These are phyloP conservation scores for Daldinia eschscholtzii DNA, from an alignment of 2,329 filamentous ascomycete species.

Conservation along the genomic window DNA sequence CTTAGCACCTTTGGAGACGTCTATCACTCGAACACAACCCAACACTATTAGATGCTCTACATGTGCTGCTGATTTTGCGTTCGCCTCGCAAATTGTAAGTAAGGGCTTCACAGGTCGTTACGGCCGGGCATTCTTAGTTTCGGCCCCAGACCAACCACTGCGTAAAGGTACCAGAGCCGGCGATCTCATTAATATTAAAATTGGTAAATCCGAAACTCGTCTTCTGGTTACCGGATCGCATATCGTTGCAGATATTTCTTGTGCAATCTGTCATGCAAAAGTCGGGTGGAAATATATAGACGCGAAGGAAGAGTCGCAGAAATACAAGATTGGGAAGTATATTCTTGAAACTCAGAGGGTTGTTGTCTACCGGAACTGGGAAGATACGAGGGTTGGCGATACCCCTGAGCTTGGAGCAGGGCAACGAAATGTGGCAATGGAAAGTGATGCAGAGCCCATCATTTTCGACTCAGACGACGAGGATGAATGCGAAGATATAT, in stretches of 20 bases:
- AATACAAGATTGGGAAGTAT: slow-evolving; percentile 77
- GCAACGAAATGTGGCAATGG: slow-evolving; percentile 32
- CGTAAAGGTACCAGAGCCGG: slow-evolving; percentile 30
- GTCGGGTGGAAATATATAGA: slow-evolving; percentile 78
- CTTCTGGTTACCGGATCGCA: slow-evolving; percentile 73
- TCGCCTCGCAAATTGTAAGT: slow-evolving; percentile 70
- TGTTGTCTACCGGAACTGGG: slow-evolving; percentile 66
- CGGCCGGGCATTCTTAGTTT: slow-evolving; percentile 73
- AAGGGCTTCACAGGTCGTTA: slow-evolving; percentile 76
- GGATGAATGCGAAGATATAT: slow-evolving; percentile 76
- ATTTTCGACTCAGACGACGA: slow-evolving; percentile 74
- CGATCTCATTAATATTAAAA: slow-evolving; percentile 65
- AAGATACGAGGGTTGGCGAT: slow-evolving; percentile 56
- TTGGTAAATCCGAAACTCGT: slow-evolving; percentile 67
- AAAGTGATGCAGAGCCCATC: slow-evolving; percentile 53
- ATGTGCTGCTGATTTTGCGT: slow-evolving; percentile 72
- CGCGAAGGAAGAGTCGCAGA: slow-evolving; percentile 69
- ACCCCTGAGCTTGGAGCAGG: slow-evolving; percentile 42
- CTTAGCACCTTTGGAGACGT: slow-evolving; percentile 30
- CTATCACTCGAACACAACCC: slow-evolving; percentile 60
- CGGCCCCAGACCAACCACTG: slow-evolving; percentile 51
- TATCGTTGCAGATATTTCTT: slow-evolving; percentile 73
- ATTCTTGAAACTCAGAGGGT: slow-evolving; percentile 73
- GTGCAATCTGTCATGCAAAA: slow-evolving; percentile 66
- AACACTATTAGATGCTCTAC: slow-evolving; percentile 70